Evolutionary conservation across 2,329 filamentous ascomycete species (phyloP).

Genomic region (Phoma herbarum): DNA sequence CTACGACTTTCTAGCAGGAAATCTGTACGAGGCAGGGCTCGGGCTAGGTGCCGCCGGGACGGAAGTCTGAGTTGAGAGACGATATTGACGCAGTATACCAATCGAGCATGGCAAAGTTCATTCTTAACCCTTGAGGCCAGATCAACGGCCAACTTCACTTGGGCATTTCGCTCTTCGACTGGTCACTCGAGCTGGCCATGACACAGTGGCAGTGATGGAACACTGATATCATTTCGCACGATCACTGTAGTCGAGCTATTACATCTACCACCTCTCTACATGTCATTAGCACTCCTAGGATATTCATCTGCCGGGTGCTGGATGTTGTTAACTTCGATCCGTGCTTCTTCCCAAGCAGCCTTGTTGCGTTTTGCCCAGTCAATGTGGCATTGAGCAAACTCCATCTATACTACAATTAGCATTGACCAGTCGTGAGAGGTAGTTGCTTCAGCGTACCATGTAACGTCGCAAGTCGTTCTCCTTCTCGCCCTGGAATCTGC

Average conservation of each 20-base stretch:
- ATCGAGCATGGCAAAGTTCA: not conserved
- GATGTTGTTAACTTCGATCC: constrained; percentile 87
- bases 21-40: constrained; percentile 20
- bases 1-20: constrained; percentile 80
- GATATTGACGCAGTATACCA: not conserved
- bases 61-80: not conserved
- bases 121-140: not conserved
- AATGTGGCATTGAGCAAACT: constrained; percentile 90
- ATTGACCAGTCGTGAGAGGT: not conserved
- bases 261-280: constrained; percentile 16
- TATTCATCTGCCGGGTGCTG: constrained; percentile 54
- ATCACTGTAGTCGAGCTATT: not conserved
- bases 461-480: constrained; percentile 93
- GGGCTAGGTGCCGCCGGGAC: not conserved
- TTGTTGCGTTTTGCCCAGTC: constrained; percentile 94
- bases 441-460: constrained; percentile 74
- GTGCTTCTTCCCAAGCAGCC: constrained; percentile 92
- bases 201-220: not conserved
- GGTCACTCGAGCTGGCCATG: not conserved
- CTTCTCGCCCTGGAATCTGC: constrained; percentile 93
- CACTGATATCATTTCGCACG: not conserved
- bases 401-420: constrained; percentile 66
- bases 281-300: constrained; percentile 27
- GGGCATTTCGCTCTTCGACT: not conserved
- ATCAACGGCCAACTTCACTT: not conserved